Evolutionary conservation across 1,284 basidiomycete genomes (phyloP), one percentile per base, ranked within the genome.

Genomic region (Trichosporon sp.): DNA sequence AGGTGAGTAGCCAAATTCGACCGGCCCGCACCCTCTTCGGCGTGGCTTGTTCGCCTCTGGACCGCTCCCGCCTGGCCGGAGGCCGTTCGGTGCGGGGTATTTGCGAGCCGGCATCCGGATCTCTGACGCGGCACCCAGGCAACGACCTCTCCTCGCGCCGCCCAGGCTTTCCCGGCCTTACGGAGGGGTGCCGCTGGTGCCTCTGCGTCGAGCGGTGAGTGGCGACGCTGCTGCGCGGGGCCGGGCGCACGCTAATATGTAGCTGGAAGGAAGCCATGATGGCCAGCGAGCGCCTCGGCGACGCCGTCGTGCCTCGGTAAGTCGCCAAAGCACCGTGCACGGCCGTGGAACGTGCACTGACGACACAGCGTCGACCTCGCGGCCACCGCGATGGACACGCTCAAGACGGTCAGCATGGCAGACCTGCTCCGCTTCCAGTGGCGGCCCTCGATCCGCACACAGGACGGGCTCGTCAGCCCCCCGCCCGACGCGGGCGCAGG

Each of bases 211-310:
- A 77, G n/a, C 64, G 81, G 79, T 80, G 56, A 8, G 63, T 65
- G 27, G n/a, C 21, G 27, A n/a, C 2, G 51, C 4, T 27, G 23
- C 44, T 35, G 8, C 42, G 15, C n/a, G 0, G 38, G 35, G 9
- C 23, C n/a, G n/a, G n/a, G n/a, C n/a, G n/a, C n/a, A n/a, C n/a
- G 23, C 65, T 69, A 27, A 65, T 25, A 0, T 18, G 3, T 18
- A 81, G 81, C 51, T 83, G 81, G 81, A 81, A 81, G 71, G 80
- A 83, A 68, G 81, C 81, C 1, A 68, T 83, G 15, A 44, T 76
- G 6, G 81, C 81, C 0, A 79, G 78, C n/a, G 73, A 75, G 58
- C 69, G 65, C 6, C 70, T 79, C 2, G 80, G 80, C n/a, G 75
- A 76, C 11, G 71, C 68, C 34, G 75, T 83, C 23, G 81, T 83